Conservation (phyloP, 768 basidiomycete species). For the Jaapia argillacea region DNA sequence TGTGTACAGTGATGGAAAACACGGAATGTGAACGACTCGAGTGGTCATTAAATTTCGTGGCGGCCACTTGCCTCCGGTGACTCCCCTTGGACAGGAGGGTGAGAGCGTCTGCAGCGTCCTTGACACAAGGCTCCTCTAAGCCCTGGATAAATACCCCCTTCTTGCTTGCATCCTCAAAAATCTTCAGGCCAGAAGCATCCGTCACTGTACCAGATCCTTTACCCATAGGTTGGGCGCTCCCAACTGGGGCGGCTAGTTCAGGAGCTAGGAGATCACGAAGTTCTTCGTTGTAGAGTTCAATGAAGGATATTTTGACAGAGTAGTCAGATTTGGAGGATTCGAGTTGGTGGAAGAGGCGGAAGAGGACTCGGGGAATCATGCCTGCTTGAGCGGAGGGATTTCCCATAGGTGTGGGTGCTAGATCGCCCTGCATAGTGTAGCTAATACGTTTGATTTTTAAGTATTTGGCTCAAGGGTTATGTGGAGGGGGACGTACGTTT, state of each 20-base stretch:
- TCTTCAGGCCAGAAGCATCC: constrained; percentile 52
- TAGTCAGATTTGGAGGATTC: constrained; percentile 72
- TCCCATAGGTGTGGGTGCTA: constrained; percentile 72
- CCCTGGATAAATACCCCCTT: constrained; percentile 92
- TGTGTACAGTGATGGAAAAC: constrained; percentile 92
- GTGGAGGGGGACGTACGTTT: constrained; percentile 59
- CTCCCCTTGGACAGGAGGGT: constrained; percentile 83
- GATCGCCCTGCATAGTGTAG: constrained; percentile 97
- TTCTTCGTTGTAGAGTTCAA: constrained; percentile 98
- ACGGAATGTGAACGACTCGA: constrained; percentile 97
- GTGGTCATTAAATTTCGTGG: constrained; percentile 96
- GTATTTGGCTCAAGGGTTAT: constrained; percentile 8
- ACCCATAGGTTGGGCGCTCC: constrained; percentile 72
- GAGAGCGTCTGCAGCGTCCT: constrained; percentile 75
- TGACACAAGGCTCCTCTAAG: constrained; percentile 81
- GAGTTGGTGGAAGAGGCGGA: constrained; percentile 83
- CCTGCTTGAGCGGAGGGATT: constrained; percentile 86
- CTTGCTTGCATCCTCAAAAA: constrained; percentile 88
- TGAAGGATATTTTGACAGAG: constrained; percentile 86
- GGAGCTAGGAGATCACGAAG: constrained; percentile 83
- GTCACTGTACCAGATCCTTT: constrained; percentile 36
- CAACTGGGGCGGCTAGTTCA: constrained; percentile 64
- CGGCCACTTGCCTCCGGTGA: constrained; percentile 83
- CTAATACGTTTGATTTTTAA: too few relatives aligned
- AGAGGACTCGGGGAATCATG: constrained; percentile 91